phyloP scores from a whole-genome alignment of 345 rosid genomes.

The Barbarea vulgaris region DNA sequence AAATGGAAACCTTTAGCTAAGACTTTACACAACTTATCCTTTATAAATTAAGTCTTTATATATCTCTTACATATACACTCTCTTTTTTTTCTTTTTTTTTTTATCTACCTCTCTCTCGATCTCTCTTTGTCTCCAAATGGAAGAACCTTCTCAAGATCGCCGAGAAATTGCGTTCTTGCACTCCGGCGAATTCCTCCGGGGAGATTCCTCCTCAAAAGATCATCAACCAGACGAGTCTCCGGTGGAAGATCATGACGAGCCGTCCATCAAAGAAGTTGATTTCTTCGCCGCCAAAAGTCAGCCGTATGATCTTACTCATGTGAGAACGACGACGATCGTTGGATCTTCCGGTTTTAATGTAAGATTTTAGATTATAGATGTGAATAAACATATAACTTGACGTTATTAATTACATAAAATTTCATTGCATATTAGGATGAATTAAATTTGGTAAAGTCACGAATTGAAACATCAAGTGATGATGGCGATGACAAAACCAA shows the following conservation, averaged over 20 bases:
- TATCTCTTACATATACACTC: background rate
- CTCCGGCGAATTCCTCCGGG: constrained; percentile 51
- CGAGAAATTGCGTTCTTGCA: constrained; percentile 61
- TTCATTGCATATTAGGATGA: constrained; percentile 51
- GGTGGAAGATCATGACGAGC: constrained; percentile 30
- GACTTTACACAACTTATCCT: constrained; percentile 35
- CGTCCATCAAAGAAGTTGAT: constrained; percentile 70
- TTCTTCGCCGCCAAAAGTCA: constrained; percentile 61
- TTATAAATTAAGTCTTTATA: constrained; percentile 24
- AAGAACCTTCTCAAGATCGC: constrained; percentile 49
- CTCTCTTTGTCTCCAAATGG: constrained; percentile 51
- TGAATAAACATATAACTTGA: background rate
- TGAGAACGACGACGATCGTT: constrained; percentile 38
- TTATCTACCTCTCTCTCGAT: background rate
- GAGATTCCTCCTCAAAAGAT: constrained; percentile 37
- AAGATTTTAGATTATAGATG: constrained; percentile 40
- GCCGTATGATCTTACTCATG: constrained; percentile 40
- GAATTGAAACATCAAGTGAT: constrained; percentile 45
- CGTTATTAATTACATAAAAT: background rate
- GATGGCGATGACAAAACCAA: constrained; percentile 43
- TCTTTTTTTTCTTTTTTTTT: background rate
- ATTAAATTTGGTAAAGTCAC: constrained; percentile 52
- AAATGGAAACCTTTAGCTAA: constrained; percentile 42
- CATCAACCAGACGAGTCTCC: constrained; percentile 24
- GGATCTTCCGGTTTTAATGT: constrained; percentile 56